Evolutionary conservation across 177 flowering plant genomes (phyloP), one percentile per base, ranked within the genome.

Genomic region (Telopea speciosissima): DNA sequence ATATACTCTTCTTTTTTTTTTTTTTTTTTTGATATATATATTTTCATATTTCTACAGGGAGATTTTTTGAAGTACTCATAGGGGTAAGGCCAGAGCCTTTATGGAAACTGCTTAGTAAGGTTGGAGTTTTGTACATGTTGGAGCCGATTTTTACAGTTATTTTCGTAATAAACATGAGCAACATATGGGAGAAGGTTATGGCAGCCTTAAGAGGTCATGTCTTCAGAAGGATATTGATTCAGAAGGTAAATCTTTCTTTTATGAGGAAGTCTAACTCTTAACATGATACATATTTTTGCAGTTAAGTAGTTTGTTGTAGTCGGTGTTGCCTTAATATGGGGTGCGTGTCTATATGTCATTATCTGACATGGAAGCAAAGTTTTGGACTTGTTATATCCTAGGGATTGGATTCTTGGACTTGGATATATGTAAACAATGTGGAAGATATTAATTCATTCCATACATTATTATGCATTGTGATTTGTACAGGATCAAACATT

Each of bases 111-210:
- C 91, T 92, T 24, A 75, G 87, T 66, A 89, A 77, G 67, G 73
- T 91, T 75, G 97, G 85, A 49, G 52, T 89, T 63, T 31, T 95
- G 71, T 95, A 95, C 69, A 66, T 81, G 12, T 62, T 92, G 85
- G 99, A 95, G 84, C 97, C 99, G 25, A 69, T 95, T 79, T 89
- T 86, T 67, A 95, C 99, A 36, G 73, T 92, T 71, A 68, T 89
- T 44, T 95, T 85, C 71, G 91, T 90, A 40, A 76, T 80, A 67
- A 95, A 92, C 75, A 83, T 95, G 97, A 91, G 70, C 64, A 67
- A 83, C 21, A 77, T 88, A 0, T 95, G 99, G 99, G 97, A 92
- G 84, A 89, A 88, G 74, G 96, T 95, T 72, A 95, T 95, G 99
- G 82, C 93, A 31, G 64, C 86, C 24, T 72, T 94, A 70, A 81